Evolutionary conservation across 305 asterid genomes (phyloP), one percentile per base, ranked within the genome.

Genomic region (Solanum hybrid): DNA sequence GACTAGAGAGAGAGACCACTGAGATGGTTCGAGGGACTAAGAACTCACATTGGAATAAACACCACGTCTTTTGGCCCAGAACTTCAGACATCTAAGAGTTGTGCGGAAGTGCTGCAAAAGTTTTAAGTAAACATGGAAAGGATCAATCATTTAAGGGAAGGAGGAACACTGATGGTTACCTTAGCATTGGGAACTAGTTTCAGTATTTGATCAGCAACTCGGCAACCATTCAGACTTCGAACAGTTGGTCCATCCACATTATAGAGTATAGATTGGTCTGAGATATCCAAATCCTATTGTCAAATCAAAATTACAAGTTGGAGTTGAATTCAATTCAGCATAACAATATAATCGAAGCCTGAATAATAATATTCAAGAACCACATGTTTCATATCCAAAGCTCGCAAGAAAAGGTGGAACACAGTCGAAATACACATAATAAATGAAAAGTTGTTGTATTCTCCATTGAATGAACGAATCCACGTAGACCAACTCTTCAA

Each of bases 51-150:
- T 96, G 56, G 98, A 96, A 92, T 96, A 96, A 91, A 96, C 97
- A 22, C 98, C 96, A 38, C 98, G 98, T 78, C 96, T 96, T 95
- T 93, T 96, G 81, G 98, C 98, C 98, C 98, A 96, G 71, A 96
- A 94, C 91, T 96, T 96, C 7, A 96, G 91, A 91, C 98, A 96
- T 78, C 95, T 94, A 88, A 96, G 94, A 36, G 98, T 93, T 36
- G 93, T 93, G 80, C 95, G 93, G 92, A 96, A 96, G 86, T 94
- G 96, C 98, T 96, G 93, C 73, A 89, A 36, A 89, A 77, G 42
- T 71, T 89, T 60, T 29, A 20, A 42, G 34, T 79, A 11, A 89
- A 56, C 42, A 92, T 37, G 60, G 89, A 37, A 37, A 79, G 20
- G 32, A n/a, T n/a, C 86, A 86, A 76, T 85, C 29, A 9, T 40